Conservation (phyloP, 2,329 filamentous ascomycete species). For the Aspergillus novofumigatus region DNA sequence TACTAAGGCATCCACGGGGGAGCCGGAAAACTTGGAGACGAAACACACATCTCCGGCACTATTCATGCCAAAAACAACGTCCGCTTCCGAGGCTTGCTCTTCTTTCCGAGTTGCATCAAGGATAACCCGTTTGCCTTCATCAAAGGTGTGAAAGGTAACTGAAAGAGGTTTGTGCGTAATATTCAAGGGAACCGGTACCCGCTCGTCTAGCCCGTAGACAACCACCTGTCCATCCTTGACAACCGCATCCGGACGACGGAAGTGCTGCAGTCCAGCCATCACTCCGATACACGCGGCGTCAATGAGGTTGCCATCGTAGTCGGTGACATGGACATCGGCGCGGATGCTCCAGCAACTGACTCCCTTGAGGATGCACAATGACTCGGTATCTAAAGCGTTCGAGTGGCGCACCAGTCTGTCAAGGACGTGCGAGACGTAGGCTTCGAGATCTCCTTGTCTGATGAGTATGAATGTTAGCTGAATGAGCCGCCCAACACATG, state of each 20-base stretch:
- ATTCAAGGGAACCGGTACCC: conserved; percentile 83
- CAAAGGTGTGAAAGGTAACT: conserved; percentile 81
- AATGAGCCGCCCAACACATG: neutral
- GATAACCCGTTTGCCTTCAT: conserved; percentile 42
- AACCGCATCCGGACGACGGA: conserved; percentile 81
- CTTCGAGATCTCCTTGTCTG: conserved; percentile 75
- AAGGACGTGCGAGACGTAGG: conserved; percentile 79
- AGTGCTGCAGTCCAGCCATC: conserved; percentile 84
- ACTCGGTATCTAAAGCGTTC: conserved; percentile 89
- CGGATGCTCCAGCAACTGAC: conserved; percentile 88
- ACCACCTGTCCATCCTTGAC: conserved; percentile 81
- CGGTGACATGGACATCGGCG: conserved; percentile 85
- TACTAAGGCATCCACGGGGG: conserved; percentile 71
- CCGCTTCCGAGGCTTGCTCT: conserved; percentile 59
- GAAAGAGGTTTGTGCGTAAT: conserved; percentile 91
- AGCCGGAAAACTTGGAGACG: conserved; percentile 83
- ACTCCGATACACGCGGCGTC: conserved; percentile 83
- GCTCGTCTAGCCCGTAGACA: conserved; percentile 76
- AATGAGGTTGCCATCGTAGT: conserved; percentile 84
- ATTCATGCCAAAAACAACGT: conserved; percentile 77
- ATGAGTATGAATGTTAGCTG: neutral
- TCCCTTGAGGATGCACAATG: conserved; percentile 85
- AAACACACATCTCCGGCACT: conserved; percentile 86
- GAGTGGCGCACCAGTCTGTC: conserved; percentile 94
- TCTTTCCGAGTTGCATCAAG: conserved; percentile 45